These are phyloP conservation scores for Artemisia annua DNA, from an alignment of 129 eudicot species.

Conservation along the genomic window DNA sequence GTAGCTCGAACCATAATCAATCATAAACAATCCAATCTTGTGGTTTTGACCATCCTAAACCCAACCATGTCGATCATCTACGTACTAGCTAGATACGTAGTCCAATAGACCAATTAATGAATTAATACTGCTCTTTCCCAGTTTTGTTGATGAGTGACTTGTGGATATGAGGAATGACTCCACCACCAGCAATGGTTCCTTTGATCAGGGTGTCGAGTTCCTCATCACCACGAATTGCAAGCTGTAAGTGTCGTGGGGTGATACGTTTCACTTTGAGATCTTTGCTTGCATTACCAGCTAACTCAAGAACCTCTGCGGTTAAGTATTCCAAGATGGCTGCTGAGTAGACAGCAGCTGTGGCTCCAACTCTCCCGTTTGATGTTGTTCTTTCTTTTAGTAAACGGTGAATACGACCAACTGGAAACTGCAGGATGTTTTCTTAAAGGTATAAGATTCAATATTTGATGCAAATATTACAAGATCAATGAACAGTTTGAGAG, in stretches of 20 bases:
- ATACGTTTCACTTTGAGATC: conserved; percentile 22
- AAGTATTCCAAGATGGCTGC: no score
- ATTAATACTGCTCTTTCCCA: neutral
- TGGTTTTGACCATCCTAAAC: neutral
- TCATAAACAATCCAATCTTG: neutral
- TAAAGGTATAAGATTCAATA: no score
- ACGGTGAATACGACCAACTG: conserved; percentile 22
- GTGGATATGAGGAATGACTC: conserved; percentile 23
- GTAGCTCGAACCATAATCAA: neutral
- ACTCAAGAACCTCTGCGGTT: conserved; percentile 12
- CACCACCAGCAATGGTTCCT: neutral
- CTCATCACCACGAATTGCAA: conserved; percentile 6
- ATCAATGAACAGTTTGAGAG: no score
- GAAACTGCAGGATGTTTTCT: neutral
- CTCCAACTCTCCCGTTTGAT: conserved; percentile 20
- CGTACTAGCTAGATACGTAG: neutral
- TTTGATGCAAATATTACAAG: no score
- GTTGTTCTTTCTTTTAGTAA: conserved; percentile 16
- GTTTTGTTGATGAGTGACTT: conserved; percentile 20
- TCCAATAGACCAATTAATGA: no score
- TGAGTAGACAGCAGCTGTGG: no score
- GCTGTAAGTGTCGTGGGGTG: conserved; percentile 16
- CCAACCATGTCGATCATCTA: neutral
- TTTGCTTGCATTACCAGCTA: conserved; percentile 20
- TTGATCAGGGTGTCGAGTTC: no score